Base-by-base conservation (phyloP, 2,329 filamentous ascomycete species). In the Aspergillus candidus region DNA sequence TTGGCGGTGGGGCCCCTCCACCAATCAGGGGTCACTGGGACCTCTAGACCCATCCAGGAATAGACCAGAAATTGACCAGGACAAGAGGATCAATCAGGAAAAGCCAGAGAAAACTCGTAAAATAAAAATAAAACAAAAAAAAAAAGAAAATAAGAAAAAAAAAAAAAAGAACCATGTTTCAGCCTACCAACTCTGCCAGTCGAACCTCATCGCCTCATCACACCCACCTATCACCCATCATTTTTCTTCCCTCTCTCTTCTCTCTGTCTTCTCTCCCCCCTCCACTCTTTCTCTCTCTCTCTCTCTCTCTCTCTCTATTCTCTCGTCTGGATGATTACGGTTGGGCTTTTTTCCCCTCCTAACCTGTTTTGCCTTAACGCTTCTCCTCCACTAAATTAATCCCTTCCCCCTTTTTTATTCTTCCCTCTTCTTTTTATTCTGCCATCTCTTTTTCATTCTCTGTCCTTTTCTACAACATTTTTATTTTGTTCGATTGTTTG, bases 201-300 rank as follows among this genome's bases (percentile, higher is more conserved):
- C 6, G 15, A 10, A 27, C 22, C 22, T 27, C 22, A 27, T 27
- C 22, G 22, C 22, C 22, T 27, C 22, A 27, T 27, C 22, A 27
- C 22, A 27, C 22, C 22, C 22, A 27, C 22, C 22, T 7, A 22
- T 32, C 41, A 32, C 15, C 41, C 31, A 22, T 36, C 37, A 35
- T 39, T 32, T 35, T 38, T 35, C 38, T 22, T 48, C 17, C 15
- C 35, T 29, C 34, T 46, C 36, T 32, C 32, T 15, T 15, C 15
- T 15, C 15, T n/a, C n/a, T n/a, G n/a, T 15, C 30, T 40, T 15
- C 12, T 32, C 22, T 14, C 13, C 18, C 30, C 8, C 17, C 35
- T 22, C 22, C 13, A 13, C 13, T 30, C 17, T 22, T 29, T 41
- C 34, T 15, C 15, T 35, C 29, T 35, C 4, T 5, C 18, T 18